A percentile compares a stretch with the other conserved stretches of the same genome.
Evolutionary conservation across 805 yeast species (phyloP).

Genomic region (Candida saitoana): DNA sequence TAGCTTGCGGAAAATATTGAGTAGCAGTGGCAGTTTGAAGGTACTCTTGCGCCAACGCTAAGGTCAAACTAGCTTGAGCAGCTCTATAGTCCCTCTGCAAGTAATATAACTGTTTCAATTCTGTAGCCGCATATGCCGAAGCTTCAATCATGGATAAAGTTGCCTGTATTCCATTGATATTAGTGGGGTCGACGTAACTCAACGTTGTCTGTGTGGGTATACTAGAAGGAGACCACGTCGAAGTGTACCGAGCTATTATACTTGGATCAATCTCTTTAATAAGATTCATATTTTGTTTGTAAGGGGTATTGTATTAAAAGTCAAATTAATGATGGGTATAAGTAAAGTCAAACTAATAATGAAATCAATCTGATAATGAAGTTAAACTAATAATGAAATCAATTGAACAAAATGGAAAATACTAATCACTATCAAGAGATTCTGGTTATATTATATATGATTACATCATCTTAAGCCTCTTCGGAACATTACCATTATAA

Average conservation of each 20-base stretch:
- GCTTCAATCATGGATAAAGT: constrained; percentile 6
- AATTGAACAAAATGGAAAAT: too few relatives aligned
- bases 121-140: constrained; percentile 20
- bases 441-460: too few relatives aligned
- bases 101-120: constrained; percentile 10
- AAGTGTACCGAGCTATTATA: constrained; percentile 1
- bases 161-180: constrained; percentile 15
- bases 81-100: constrained; percentile 23
- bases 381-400: too few relatives aligned
- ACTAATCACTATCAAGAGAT: too few relatives aligned
- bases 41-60: constrained; percentile 21
- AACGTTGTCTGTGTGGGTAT: constrained; percentile 22
- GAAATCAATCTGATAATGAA: too few relatives aligned
- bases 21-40: constrained; percentile 34
- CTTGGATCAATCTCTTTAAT: not conserved
- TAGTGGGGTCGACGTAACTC: constrained; percentile 21
- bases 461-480: not conserved
- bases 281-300: too few relatives aligned
- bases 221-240: constrained; percentile 11
- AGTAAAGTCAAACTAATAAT: too few relatives aligned
- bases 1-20: constrained; percentile 14
- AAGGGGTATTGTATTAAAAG: too few relatives aligned
- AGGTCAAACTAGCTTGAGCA: constrained; percentile 30
- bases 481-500: not conserved
- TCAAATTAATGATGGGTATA: too few relatives aligned